These are phyloP conservation scores for Cardamine occulta DNA, from an alignment of 345 rosid species.

Conservation along the genomic window DNA sequence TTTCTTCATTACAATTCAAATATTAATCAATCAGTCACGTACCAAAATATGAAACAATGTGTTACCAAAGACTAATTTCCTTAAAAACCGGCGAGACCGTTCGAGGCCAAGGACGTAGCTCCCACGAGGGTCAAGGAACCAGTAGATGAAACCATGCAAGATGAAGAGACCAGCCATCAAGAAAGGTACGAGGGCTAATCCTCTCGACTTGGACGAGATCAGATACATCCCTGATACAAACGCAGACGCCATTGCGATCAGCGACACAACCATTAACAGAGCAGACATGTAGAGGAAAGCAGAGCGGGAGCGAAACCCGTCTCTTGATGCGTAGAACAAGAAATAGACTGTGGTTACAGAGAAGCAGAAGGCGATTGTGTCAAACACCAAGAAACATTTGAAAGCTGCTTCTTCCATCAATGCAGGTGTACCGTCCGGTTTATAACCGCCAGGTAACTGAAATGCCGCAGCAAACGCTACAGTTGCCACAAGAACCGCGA, in stretches of 20 bases:
- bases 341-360: constrained; percentile 31
- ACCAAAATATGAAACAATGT: constrained; percentile 9
- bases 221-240: constrained; percentile 37
- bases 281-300: constrained; percentile 35
- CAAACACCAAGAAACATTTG: constrained; percentile 36
- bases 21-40: constrained; percentile 2
- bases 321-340: constrained; percentile 15
- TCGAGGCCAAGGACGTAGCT: constrained; percentile 23
- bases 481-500: constrained; percentile 39
- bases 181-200: constrained; percentile 22
- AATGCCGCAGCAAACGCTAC: constrained; percentile 40
- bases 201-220: constrained; percentile 13
- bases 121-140: constrained; percentile 41
- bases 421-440: constrained; percentile 32
- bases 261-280: constrained; percentile 30
- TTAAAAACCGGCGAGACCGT: neutral
- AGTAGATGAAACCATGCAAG: constrained; percentile 23
- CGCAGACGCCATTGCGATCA: constrained; percentile 35
- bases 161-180: constrained; percentile 13
- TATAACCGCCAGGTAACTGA: constrained; percentile 41
- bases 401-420: constrained; percentile 33
- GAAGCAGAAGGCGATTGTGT: constrained; percentile 41
- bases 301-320: constrained; percentile 17
- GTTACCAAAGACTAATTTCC: constrained; percentile 4
- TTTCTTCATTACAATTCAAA: neutral